These are phyloP conservation scores for Thalassia testudinum DNA, from an alignment of 116 monocot genomes.

Conservation along the genomic window DNA sequence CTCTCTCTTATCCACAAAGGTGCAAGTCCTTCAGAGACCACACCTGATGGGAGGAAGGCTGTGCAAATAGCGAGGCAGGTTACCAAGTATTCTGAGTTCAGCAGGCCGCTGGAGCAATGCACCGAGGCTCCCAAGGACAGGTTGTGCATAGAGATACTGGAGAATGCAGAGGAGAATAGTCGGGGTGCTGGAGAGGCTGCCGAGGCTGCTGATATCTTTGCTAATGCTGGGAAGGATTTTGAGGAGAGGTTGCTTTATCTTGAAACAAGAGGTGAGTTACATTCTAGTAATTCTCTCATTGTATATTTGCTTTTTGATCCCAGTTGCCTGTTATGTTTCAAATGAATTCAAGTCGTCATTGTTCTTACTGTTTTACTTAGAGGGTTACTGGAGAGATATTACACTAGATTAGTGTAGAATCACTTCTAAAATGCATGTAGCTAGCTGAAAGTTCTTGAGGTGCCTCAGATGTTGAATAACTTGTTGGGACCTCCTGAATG, in stretches of 20 bases:
- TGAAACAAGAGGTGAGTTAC: conserved; percentile 65
- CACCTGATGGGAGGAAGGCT: conserved; percentile 50
- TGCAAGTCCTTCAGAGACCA: conserved; percentile 42
- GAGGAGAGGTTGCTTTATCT: conserved; percentile 41
- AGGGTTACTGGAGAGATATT: no score
- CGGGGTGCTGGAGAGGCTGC: conserved; percentile 38
- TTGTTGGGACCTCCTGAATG: no score
- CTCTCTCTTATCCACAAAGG: conserved; percentile 60
- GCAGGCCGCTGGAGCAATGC: conserved; percentile 31
- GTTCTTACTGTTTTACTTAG: no score
- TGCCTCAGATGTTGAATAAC: no score
- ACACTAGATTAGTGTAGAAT: no score
- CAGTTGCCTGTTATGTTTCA: not conserved
- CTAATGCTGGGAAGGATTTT: conserved; percentile 35
- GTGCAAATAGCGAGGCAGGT: conserved; percentile 57
- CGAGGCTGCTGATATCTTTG: conserved; percentile 21
- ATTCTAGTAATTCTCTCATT: not conserved
- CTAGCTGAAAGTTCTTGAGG: no score
- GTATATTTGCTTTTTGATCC: not conserved
- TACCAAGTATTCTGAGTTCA: conserved; percentile 39
- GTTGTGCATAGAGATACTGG: conserved; percentile 68
- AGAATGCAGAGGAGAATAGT: conserved; percentile 49
- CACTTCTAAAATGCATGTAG: no score
- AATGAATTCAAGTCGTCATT: no score
- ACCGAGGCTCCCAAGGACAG: conserved; percentile 33